Conservation (phyloP, 768 basidiomycete genomes). For the Naganishia kalamii region DNA sequence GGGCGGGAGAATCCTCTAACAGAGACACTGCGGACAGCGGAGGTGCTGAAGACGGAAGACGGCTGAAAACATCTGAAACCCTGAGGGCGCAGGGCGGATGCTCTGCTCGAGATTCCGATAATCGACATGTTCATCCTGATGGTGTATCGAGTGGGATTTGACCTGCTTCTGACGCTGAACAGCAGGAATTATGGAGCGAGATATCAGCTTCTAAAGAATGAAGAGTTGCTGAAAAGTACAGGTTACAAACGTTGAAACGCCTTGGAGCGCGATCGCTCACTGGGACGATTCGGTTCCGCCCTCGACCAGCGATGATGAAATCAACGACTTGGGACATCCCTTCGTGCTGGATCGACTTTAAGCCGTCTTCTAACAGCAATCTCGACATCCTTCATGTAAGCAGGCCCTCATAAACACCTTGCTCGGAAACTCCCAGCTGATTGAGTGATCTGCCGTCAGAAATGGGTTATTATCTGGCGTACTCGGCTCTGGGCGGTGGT, state of each 20-base stretch:
- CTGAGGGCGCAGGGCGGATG: too few relatives aligned
- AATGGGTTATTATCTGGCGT: slow-evolving; percentile 17
- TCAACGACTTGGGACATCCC: not conserved
- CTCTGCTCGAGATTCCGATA: too few relatives aligned
- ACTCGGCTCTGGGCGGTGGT: not conserved
- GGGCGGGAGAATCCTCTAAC: not conserved
- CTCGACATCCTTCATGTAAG: not conserved
- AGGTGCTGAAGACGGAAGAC: too few relatives aligned
- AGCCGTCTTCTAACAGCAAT: not conserved
- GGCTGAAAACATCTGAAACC: too few relatives aligned
- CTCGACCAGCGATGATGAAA: slow-evolving; percentile 11
- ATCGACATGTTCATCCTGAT: too few relatives aligned
- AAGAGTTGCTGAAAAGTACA: not conserved
- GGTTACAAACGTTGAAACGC: not conserved
- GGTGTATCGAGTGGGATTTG: too few relatives aligned
- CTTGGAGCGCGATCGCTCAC: not conserved
- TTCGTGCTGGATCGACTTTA: not conserved
- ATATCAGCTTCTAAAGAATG: too few relatives aligned
- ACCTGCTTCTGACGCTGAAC: too few relatives aligned
- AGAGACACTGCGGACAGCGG: not conserved
- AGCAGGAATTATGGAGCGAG: too few relatives aligned
- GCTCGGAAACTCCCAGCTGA: too few relatives aligned
- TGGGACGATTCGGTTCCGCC: slow-evolving; percentile 6
- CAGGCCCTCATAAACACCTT: too few relatives aligned
- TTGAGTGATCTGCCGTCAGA: too few relatives aligned